Percentiles rank a stretch among this genome's conserved stretches.
phyloP scores from a whole-genome alignment of 495 filamentous ascomycete genomes.

The Acidiella bohemica region DNA sequence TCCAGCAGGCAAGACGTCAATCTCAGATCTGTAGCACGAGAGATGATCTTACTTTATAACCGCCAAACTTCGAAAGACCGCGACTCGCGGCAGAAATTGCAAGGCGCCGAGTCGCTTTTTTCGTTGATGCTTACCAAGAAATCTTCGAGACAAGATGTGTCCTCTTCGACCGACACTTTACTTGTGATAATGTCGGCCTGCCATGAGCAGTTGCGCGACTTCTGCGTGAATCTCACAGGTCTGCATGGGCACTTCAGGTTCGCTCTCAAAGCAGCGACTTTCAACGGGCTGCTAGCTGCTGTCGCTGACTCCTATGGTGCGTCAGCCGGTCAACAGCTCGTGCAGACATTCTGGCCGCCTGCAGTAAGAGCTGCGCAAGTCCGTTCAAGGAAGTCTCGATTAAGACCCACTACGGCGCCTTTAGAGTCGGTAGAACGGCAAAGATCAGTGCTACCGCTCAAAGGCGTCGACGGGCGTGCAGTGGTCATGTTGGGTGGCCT shows the following conservation, averaged over 20 bases:
- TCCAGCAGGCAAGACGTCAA: conserved; percentile 13
- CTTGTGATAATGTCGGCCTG: too few relatives aligned
- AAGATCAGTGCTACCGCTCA: neutral
- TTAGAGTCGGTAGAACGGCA: neutral
- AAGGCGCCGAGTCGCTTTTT: too few relatives aligned
- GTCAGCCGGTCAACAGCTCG: conserved; percentile 30
- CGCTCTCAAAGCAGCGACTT: conserved; percentile 21
- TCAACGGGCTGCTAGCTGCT: conserved; percentile 37
- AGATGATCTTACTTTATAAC: conserved; percentile 6
- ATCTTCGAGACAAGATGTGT: too few relatives aligned
- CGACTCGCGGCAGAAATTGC: too few relatives aligned
- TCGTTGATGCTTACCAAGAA: too few relatives aligned
- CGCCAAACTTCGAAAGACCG: too few relatives aligned
- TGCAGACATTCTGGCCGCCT: conserved; percentile 32
- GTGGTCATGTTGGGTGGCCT: conserved; percentile 15
- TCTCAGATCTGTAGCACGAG: conserved; percentile 20
- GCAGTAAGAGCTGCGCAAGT: conserved; percentile 11
- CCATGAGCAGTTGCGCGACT: too few relatives aligned
- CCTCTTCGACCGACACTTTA: too few relatives aligned
- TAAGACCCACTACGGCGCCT: neutral
- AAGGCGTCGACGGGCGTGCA: neutral
- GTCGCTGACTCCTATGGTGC: conserved; percentile 37
- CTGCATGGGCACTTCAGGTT: too few relatives aligned
- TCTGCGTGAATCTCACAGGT: too few relatives aligned
- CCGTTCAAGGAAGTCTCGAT: neutral